Evolutionary conservation across 2,329 filamentous ascomycete genomes (phyloP).

Genomic region (Cladosporium sp.): DNA sequence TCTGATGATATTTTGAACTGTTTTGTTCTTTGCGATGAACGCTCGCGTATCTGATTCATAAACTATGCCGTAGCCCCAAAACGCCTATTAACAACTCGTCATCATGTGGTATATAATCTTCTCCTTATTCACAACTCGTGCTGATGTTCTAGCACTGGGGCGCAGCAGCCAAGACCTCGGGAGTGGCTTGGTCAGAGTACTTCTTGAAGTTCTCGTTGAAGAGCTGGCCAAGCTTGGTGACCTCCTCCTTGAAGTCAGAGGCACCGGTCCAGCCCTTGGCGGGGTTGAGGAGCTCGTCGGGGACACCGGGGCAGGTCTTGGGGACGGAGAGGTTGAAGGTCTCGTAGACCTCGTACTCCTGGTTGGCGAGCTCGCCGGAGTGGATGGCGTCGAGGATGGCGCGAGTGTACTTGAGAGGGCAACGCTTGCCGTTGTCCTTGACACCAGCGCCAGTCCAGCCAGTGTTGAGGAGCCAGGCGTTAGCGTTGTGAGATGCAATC

Average conservation of each 20-base stretch:
- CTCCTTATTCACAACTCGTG: slow-evolving; percentile 10
- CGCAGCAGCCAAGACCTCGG: slow-evolving; percentile 48
- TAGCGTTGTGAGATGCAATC: slow-evolving; percentile 91
- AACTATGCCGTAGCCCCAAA: slow-evolving; percentile 4
- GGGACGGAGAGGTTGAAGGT: slow-evolving; percentile 97
- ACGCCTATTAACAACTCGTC: slow-evolving; percentile 10
- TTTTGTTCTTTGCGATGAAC: background rate
- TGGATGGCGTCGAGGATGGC: slow-evolving; percentile 98
- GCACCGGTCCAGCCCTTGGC: slow-evolving; percentile 85
- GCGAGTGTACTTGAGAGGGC: slow-evolving; percentile 97
- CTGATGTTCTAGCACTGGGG: slow-evolving; percentile 30
- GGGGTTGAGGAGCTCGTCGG: slow-evolving; percentile 90
- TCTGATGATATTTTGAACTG: background rate
- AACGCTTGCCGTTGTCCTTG: slow-evolving; percentile 89
- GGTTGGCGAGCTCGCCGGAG: slow-evolving; percentile 89
- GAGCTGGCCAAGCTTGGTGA: slow-evolving; percentile 82
- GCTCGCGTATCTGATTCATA: slow-evolving; percentile 5
- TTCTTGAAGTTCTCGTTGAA: slow-evolving; percentile 99
- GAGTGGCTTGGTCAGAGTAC: slow-evolving; percentile 74
- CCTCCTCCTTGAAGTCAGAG: slow-evolving; percentile 81
- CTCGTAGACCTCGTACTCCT: slow-evolving; percentile 91
- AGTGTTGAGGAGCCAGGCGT: slow-evolving; percentile 98
- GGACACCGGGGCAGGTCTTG: slow-evolving; percentile 84
- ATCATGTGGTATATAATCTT: slow-evolving; percentile 14
- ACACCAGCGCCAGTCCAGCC: slow-evolving; percentile 94